phyloP scores from a whole-genome alignment of 139 green algal species.

The Spirogloea muscicola region DNA sequence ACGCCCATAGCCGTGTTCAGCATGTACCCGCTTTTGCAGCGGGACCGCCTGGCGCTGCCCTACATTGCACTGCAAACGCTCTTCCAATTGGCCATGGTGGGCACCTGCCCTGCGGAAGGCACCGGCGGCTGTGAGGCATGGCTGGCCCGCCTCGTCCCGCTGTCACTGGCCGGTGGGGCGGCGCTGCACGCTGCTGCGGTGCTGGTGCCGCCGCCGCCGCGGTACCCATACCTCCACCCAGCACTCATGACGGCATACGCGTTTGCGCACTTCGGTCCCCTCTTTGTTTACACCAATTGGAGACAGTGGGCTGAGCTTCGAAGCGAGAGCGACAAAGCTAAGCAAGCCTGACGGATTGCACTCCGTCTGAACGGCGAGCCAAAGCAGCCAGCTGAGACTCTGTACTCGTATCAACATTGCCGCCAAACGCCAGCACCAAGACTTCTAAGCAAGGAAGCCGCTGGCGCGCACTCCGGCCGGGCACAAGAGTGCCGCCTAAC shows the following conservation, averaged over 20 bases:
- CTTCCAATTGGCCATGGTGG: too few species aligned
- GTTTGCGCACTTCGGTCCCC: constrained; percentile 33
- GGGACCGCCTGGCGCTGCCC: constrained; percentile 71
- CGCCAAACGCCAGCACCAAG: too few species aligned
- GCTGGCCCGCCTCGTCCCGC: neutral
- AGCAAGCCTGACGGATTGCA: too few species aligned
- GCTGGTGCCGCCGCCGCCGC: constrained; percentile 13
- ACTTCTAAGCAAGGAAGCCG: too few species aligned
- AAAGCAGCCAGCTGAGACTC: too few species aligned
- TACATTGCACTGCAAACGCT: constrained; percentile 59
- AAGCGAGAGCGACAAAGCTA: too few species aligned
- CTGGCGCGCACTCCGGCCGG: too few species aligned
- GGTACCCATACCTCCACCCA: constrained; percentile 31
- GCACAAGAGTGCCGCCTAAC: too few species aligned
- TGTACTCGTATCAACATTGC: too few species aligned
- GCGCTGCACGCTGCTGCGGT: constrained; percentile 1
- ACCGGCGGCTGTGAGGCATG: too few species aligned
- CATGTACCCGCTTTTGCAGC: constrained; percentile 86
- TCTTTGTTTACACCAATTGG: constrained; percentile 24
- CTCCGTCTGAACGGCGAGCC: too few species aligned
- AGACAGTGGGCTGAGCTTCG: constrained; percentile 31
- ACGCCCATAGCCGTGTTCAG: constrained; percentile 64
- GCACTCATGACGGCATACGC: constrained; percentile 33
- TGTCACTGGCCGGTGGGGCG: neutral
- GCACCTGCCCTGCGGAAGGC: too few species aligned